These are phyloP conservation scores for Xeromyces bisporus DNA, from an alignment of 495 filamentous ascomycete species.

Conservation along the genomic window DNA sequence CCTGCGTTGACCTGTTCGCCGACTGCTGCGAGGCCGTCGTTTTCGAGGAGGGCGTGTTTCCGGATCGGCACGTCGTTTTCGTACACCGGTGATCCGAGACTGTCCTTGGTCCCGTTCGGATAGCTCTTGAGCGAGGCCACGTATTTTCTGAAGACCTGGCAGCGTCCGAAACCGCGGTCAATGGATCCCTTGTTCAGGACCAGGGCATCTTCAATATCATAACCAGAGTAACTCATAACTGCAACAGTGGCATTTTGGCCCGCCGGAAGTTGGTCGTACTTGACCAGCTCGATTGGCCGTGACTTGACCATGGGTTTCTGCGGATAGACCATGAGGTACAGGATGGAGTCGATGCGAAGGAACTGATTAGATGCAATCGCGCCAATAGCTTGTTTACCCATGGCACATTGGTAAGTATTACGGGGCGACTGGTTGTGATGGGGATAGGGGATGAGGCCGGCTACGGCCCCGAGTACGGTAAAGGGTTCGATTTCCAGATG, in stretches of 20 bases:
- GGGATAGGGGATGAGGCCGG: slow-evolving; percentile 90
- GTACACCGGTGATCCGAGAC: slow-evolving; percentile 42
- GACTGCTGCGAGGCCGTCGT: slow-evolving; percentile 69
- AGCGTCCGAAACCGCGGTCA: slow-evolving; percentile 87
- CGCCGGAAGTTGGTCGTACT: slow-evolving; percentile 93
- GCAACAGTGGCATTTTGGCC: slow-evolving; percentile 94
- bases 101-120: slow-evolving; percentile 61
- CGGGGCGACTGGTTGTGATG: slow-evolving; percentile 98
- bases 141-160: slow-evolving; percentile 89
- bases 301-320: slow-evolving; percentile 96
- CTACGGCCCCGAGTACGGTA: slow-evolving; percentile 92
- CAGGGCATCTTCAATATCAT: slow-evolving; percentile 97
- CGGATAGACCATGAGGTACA: slow-evolving; percentile 94
- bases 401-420: slow-evolving; percentile 98
- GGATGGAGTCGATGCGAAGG: slow-evolving; percentile 81
- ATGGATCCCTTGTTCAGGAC: slow-evolving; percentile 90
- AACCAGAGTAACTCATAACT: slow-evolving; percentile 97
- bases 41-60: slow-evolving; percentile 58
- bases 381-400: slow-evolving; percentile 99
- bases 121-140: slow-evolving; percentile 61
- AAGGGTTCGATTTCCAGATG: slow-evolving; percentile 97
- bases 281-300: slow-evolving; percentile 86
- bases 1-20: slow-evolving; percentile 55
- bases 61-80: slow-evolving; percentile 44
- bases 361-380: slow-evolving; percentile 97